Evolutionary conservation across 805 yeast species (phyloP), one percentile per base, ranked within the genome.

Genomic region (Yamadazyma tumulicola): DNA sequence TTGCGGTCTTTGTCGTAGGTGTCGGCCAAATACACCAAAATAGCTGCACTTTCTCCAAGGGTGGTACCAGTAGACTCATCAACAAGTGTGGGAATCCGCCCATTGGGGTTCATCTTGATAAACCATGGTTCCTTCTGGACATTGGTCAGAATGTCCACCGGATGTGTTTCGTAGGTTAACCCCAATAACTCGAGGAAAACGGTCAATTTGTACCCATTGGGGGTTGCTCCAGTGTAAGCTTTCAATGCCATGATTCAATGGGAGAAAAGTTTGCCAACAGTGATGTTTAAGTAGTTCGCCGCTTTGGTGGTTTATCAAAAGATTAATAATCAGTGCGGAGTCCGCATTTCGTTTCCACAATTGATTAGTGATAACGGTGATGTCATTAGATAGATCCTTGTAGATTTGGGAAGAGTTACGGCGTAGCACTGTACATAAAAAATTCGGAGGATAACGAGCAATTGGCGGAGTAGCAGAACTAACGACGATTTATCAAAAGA

Each of bases 1-100:
- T 74, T 73, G 40, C 67, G 52, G 7, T 75, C 76, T 34, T 55
- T 69, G 49, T 81, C 86, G 51, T 73, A 81, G 42, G 69, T 75
- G 43, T 77, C 83, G 35, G 74, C 76, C 25, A 80, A 53, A 51
- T 77, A 81, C 38, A 64, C 57, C 54, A 81, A 52, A 41, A 80
- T 79, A 2, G 85, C 83, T 20, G 74, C 85, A 21, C 79, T 67
- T 56, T 80, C 85, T 45, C 70, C 68, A 18, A 81, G 49, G 15
- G 72, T 58, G 19, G 64, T 62, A 4, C 77, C 79, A 4, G 68
- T 61, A 22, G 52, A 48, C 25, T 54, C 50, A 41, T 65, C 68
- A 1, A 61, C 59, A 22, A 81, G 53, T 0, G 78, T 67, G 18
- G 87, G 86, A 32, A 81, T 73, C 46, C 77, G 61, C 4, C 86